Evolutionary conservation across 768 basidiomycete genomes (phyloP).

Genomic region (Ephemerocybe angulata): DNA sequence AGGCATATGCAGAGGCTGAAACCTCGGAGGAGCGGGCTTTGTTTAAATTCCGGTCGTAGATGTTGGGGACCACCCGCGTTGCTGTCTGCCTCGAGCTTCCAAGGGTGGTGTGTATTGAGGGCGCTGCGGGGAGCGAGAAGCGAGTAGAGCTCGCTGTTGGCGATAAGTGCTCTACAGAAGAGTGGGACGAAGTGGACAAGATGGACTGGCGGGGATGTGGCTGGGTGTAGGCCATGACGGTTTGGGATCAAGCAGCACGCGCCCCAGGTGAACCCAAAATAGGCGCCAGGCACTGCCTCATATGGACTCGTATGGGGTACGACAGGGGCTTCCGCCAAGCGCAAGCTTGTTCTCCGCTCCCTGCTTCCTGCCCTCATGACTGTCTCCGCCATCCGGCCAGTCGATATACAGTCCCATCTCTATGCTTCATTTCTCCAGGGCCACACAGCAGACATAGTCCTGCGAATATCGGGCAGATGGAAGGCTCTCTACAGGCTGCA

Average conservation of each 20-base stretch:
- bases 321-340: not conserved
- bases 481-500: conserved; percentile 75
- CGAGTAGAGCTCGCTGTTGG: conserved; percentile 62
- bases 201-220: conserved; percentile 67
- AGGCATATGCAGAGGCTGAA: conserved; percentile 77
- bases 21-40: conserved; percentile 85
- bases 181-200: conserved; percentile 57
- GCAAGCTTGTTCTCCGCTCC: conserved; percentile 3
- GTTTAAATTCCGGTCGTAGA: conserved; percentile 87
- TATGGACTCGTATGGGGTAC: not conserved
- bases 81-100: conserved; percentile 33
- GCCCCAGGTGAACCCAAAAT: not conserved
- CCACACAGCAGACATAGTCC: conserved; percentile 72
- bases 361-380: conserved; percentile 27
- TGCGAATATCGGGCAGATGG: conserved; percentile 66
- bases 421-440: conserved; percentile 70
- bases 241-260: not conserved
- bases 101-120: conserved; percentile 44
- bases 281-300: conserved; percentile 1
- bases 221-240: conserved; percentile 51
- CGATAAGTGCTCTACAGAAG: conserved; percentile 47
- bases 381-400: conserved; percentile 43
- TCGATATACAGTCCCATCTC: conserved; percentile 69
- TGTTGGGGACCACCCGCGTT: conserved; percentile 54
- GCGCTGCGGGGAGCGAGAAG: conserved; percentile 63